Percentiles rank a stretch among this genome's conserved stretches.
Evolutionary conservation across 345 rosid species (phyloP).

Genomic region (Passiflora organensis): DNA sequence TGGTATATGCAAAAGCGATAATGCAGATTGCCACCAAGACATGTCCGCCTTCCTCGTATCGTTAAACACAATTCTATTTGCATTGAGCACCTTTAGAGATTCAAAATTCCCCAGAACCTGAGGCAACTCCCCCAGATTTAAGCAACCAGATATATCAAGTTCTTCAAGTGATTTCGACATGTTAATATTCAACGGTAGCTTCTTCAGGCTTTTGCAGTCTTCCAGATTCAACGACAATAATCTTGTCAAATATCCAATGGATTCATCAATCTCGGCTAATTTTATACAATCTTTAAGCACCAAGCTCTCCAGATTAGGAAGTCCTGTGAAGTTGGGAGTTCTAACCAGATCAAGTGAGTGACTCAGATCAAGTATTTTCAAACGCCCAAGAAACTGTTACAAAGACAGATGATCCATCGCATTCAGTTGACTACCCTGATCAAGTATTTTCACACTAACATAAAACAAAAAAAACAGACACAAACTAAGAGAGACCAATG

Average conservation of each 20-base stretch:
- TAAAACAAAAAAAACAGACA: too few relatives aligned
- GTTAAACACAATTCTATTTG: neutral
- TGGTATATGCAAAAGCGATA: neutral
- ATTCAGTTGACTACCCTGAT: too few relatives aligned
- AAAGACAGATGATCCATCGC: too few relatives aligned
- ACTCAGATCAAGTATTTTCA: constrained; percentile 25
- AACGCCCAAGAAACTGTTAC: constrained; percentile 5
- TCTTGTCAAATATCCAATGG: neutral
- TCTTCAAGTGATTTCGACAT: neutral
- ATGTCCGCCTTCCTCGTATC: neutral
- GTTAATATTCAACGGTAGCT: constrained; percentile 8
- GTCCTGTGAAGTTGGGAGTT: constrained; percentile 14
- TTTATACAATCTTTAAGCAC: constrained; percentile 17
- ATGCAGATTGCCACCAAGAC: neutral
- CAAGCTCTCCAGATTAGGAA: constrained; percentile 20
- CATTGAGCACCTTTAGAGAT: neutral
- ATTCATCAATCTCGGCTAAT: constrained; percentile 5
- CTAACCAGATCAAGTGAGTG: constrained; percentile 2
- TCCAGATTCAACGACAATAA: constrained; percentile 3
- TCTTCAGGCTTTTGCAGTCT: neutral
- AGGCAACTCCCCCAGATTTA: neutral
- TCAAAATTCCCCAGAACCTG: neutral
- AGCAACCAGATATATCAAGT: neutral
- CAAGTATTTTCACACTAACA: constrained; percentile 13
- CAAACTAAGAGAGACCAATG: neutral